Conservation (phyloP, 2,329 filamentous ascomycete species). For the Helotiales sp. region DNA sequence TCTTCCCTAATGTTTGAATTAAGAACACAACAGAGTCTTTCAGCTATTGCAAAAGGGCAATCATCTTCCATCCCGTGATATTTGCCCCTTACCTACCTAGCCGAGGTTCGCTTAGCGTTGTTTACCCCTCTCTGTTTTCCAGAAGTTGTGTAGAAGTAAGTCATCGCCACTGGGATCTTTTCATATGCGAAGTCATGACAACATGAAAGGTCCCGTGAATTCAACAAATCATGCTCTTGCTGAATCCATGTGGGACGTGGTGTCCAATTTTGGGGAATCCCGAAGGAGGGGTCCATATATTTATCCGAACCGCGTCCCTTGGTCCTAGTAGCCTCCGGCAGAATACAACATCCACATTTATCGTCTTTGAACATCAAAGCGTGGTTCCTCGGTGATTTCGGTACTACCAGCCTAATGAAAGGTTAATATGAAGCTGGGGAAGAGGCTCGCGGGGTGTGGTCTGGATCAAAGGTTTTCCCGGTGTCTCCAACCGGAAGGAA, state of each 20-base stretch:
- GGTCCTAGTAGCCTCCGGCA: not conserved
- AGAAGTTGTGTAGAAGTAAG: too few relatives aligned
- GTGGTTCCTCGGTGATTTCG: not conserved
- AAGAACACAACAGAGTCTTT: too few relatives aligned
- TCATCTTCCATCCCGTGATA: not conserved
- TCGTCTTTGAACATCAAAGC: not conserved
- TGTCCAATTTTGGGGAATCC: too few relatives aligned
- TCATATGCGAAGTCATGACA: too few relatives aligned
- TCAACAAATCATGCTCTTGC: too few relatives aligned
- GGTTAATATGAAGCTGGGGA: not conserved
- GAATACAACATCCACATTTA: not conserved
- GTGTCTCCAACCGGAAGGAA: not conserved
- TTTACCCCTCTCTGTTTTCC: too few relatives aligned
- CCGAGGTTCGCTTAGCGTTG: not conserved
- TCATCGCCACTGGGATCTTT: too few relatives aligned
- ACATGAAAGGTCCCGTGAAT: too few relatives aligned
- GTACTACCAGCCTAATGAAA: not conserved
- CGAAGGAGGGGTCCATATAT: not conserved
- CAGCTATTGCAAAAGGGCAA: too few relatives aligned
- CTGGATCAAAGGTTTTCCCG: conserved; percentile 1
- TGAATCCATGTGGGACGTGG: too few relatives aligned
- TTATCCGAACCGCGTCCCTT: not conserved
- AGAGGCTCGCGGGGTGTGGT: not conserved
- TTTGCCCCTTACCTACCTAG: not conserved
- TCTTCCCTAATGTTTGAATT: too few relatives aligned